Percentiles rank a stretch among this genome's conserved stretches.
Evolutionary conservation across 208 protist species (phyloP).

Genomic region (Trypanosoma boissoni): DNA sequence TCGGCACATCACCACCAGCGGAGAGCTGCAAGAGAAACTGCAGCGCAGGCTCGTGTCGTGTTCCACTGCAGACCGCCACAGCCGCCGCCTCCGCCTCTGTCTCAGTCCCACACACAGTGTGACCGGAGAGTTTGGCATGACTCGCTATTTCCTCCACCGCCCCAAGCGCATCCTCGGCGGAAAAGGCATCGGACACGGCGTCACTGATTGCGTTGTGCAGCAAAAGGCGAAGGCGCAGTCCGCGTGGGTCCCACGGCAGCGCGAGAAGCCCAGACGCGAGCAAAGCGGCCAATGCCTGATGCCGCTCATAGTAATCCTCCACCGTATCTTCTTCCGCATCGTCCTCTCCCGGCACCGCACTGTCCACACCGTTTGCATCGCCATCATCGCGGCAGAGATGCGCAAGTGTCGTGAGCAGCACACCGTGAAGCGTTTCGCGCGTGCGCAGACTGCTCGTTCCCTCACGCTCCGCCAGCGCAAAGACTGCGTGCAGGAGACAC

Average conservation of each 20-base stretch:
- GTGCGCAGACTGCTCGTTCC: constrained; percentile 24
- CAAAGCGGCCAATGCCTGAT: constrained; percentile 14
- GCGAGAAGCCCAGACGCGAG: constrained; percentile 20
- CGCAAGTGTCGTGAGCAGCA: constrained; percentile 16
- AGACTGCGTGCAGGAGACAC: constrained; percentile 22
- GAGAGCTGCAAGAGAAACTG: too few relatives aligned
- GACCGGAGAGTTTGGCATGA: neutral
- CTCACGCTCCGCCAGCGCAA: constrained; percentile 15
- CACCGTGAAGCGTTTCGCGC: constrained; percentile 3
- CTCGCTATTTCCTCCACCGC: neutral
- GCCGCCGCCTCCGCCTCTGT: constrained; percentile 9
- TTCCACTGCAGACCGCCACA: neutral
- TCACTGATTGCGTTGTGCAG: constrained; percentile 7
- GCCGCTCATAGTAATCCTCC: constrained; percentile 20
- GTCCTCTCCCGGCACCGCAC: neutral
- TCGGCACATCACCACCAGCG: constrained; percentile 5
- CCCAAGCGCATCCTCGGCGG: constrained; percentile 13
- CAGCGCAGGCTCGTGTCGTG: constrained; percentile 5
- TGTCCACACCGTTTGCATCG: neutral
- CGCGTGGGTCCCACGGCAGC: constrained; percentile 21
- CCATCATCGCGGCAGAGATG: constrained; percentile 5
- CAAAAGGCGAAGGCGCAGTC: constrained; percentile 13
- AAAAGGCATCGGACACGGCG: constrained; percentile 9
- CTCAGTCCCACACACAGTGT: too few relatives aligned
- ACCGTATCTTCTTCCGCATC: constrained; percentile 8